Percentiles rank a stretch among this genome's conserved stretches.
Conservation (phyloP, 805 yeast species). For the Teunomyces atbi region DNA sequence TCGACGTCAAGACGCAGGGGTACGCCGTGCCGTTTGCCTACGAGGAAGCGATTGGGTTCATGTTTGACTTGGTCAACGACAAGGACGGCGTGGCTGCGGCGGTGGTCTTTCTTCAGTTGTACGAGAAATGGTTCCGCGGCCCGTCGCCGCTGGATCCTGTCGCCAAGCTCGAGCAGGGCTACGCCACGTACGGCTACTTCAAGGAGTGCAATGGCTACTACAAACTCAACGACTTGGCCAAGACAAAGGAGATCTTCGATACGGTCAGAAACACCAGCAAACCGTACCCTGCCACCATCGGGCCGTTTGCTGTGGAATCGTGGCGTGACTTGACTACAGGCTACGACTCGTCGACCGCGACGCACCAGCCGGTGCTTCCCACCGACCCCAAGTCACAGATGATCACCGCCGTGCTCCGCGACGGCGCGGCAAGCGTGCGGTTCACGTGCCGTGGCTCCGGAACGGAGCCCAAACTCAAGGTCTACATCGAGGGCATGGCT, state of each 20-base stretch:
- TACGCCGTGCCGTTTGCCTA: constrained; percentile 79
- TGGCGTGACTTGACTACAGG: constrained; percentile 90
- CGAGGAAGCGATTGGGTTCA: constrained; percentile 95
- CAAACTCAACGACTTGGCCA: constrained; percentile 51
- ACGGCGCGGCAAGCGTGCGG: constrained; percentile 41
- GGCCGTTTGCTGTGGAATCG: constrained; percentile 51
- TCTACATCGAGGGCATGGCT: constrained; percentile 79
- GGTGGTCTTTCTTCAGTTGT: constrained; percentile 69
- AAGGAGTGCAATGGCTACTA: constrained; percentile 89
- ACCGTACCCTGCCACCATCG: constrained; percentile 50
- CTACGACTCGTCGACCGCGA: constrained; percentile 65
- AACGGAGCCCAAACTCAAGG: constrained; percentile 92
- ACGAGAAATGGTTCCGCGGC: constrained; percentile 45
- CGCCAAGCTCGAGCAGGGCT: constrained; percentile 57
- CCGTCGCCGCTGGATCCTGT: constrained; percentile 33
- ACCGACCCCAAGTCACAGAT: constrained; percentile 75
- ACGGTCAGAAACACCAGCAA: constrained; percentile 39
- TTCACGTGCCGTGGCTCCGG: constrained; percentile 94
- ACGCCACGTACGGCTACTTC: constrained; percentile 69
- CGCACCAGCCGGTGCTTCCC: constrained; percentile 64
- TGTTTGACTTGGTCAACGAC: constrained; percentile 83
- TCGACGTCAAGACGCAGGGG: constrained; percentile 64
- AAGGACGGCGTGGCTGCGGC: constrained; percentile 92
- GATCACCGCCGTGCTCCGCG: constrained; percentile 63
- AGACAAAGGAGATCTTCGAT: constrained; percentile 56